A percentile compares a stretch with the other conserved stretches of the same genome.
Evolutionary conservation across 176 grass and related monocot species (phyloP).

Genomic region (Areca catechu): DNA sequence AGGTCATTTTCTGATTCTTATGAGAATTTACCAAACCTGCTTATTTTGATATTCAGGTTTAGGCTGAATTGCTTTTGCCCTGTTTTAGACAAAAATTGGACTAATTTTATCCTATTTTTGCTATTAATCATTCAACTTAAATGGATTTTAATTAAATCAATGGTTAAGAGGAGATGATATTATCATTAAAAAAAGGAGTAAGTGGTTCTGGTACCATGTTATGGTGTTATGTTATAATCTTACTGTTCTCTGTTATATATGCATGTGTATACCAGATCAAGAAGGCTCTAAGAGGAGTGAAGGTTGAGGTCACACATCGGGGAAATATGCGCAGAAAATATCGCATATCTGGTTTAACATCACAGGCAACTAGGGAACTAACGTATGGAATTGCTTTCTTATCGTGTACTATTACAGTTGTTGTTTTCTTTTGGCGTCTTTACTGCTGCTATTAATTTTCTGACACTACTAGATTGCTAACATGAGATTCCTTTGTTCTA

Average conservation of each 20-base stretch:
- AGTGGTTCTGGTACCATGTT: too few species aligned
- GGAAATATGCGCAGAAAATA: conserved; percentile 93
- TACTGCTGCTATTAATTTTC: neutral
- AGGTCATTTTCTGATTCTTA: conserved; percentile 30
- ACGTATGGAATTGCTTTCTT: conserved; percentile 31
- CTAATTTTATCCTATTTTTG: too few species aligned
- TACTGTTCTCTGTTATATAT: neutral
- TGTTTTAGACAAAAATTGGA: too few species aligned
- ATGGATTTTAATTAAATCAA: too few species aligned
- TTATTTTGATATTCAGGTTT: too few species aligned
- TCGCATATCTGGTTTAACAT: conserved; percentile 75
- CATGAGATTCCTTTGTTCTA: neutral
- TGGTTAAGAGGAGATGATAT: too few species aligned
- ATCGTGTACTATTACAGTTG: neutral
- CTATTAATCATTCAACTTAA: too few species aligned
- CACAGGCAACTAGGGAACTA: conserved; percentile 69
- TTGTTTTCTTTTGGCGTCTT: neutral
- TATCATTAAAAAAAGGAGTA: too few species aligned
- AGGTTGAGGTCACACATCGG: conserved; percentile 95
- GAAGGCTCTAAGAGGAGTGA: conserved; percentile 82
- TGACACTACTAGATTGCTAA: neutral
- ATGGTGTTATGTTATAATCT: neutral
- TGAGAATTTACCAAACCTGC: too few species aligned
- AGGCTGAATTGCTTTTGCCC: too few species aligned
- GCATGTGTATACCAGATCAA: conserved; percentile 55